Evolutionary conservation across 140 eudicot species (phyloP), one percentile per base, ranked within the genome.

Genomic region (Oenanthe javanica): DNA sequence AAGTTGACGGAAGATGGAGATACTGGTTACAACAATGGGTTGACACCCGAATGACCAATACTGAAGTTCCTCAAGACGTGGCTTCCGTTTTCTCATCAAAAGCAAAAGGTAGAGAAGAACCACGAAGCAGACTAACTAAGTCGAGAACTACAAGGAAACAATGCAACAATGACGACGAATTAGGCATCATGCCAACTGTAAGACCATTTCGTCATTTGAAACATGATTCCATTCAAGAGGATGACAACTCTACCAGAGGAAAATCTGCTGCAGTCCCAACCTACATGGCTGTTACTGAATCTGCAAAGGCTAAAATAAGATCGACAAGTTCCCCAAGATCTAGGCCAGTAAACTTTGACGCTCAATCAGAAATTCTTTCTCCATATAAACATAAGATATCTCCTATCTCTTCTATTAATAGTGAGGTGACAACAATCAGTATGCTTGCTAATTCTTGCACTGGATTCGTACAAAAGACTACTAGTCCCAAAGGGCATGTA

Each of bases 261-360:
- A 86, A 89, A 27, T 90, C 96, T 57, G 92, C 91, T 4, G 64
- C 69, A 40, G 79, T 84, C 36, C 98, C 98, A 11, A 83, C 97
- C 19, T 94, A 94, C 89, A 94, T 94, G 98, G 97, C 97, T 72
- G 95, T 97, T 79, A 94, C 98, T 31, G 89, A 86, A 75, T 94
- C 98, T 16, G 98, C 98, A 59, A 88, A 85, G 40, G 98, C 98
- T 66, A 90, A 83, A 86, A 75, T 88, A 10, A 66, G 97, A 79
- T 90, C 98, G 45, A 43, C 86, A 83, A 92, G 96, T 88, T 94
- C 98, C 31, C 98, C 98, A 75, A 86, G 98, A 82, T 80, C 89
- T 79, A 92, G 98, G 79, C 94, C 94, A 1, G 18, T 88, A 31
- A 84, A 79, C 50, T 57, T 85, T 10, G 98, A 94, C 40, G 84